Conservation (phyloP, 306 rosid species). For the Vicia sativa region DNA sequence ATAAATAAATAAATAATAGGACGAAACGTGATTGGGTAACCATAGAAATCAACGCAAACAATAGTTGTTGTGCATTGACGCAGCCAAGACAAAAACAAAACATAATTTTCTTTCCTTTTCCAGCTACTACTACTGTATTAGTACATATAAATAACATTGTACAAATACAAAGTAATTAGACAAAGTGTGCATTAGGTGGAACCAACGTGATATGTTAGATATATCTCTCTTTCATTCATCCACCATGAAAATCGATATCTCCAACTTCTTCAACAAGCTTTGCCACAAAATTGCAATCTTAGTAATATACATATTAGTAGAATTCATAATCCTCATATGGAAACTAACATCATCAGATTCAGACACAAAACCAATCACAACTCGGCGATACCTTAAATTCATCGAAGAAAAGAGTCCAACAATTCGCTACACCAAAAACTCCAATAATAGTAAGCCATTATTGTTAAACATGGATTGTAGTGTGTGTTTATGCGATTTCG, state of each 20-base stretch:
- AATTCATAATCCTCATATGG: slow-evolving; percentile 47
- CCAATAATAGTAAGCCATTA: no score
- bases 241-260: slow-evolving; percentile 56
- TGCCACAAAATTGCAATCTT: slow-evolving; percentile 51
- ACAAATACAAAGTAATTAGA: neutral
- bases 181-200: no score
- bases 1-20: no score
- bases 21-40: neutral
- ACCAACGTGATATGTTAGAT: neutral
- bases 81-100: neutral
- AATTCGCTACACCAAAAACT: slow-evolving; percentile 39
- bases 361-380: slow-evolving; percentile 48
- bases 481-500: slow-evolving; percentile 76
- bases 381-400: slow-evolving; percentile 61
- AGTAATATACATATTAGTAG: slow-evolving; percentile 52
- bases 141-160: neutral
- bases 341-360: slow-evolving; percentile 42
- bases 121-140: neutral
- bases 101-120: neutral
- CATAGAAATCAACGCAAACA: neutral
- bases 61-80: no score
- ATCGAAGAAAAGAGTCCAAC: slow-evolving; percentile 74
- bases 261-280: slow-evolving; percentile 56
- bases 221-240: slow-evolving; percentile 28
- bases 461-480: slow-evolving; percentile 50